Evolutionary conservation across 2,329 filamentous ascomycete species (phyloP).

Genomic region (Ceratocystis lukuohia): DNA sequence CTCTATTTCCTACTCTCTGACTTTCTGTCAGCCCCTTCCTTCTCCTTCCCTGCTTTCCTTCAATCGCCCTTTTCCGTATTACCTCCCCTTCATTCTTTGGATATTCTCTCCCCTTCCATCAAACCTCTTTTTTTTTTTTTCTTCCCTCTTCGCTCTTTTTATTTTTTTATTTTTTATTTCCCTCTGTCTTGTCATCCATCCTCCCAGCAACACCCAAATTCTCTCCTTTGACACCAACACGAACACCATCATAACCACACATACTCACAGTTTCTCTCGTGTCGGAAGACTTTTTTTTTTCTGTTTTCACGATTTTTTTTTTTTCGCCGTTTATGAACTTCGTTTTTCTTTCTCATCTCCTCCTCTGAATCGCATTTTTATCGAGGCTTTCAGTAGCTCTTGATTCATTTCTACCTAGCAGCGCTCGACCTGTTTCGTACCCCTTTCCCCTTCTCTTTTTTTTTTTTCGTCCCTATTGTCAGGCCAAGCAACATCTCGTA

Average conservation of each 20-base stretch:
- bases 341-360: conserved; percentile 6
- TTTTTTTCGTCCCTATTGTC: background rate
- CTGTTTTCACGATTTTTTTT: background rate
- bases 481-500: conserved; percentile 9
- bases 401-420: conserved; percentile 12
- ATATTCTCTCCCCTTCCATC: conserved; percentile 18
- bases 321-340: conserved; percentile 8
- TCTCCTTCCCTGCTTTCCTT: conserved; percentile 1
- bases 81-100: conserved; percentile 13
- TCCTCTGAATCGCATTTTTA: background rate
- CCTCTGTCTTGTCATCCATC: conserved; percentile 7
- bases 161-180: background rate
- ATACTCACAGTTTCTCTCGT: background rate
- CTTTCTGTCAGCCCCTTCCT: conserved; percentile 1
- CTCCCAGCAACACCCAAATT: conserved; percentile 6
- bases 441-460: conserved; percentile 1
- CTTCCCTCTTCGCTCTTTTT: conserved; percentile 9
- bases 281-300: background rate
- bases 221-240: background rate
- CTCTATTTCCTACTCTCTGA: background rate
- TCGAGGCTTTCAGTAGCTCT: conserved; percentile 19
- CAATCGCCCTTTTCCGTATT: conserved; percentile 12
- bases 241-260: background rate
- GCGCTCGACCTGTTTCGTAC: conserved; percentile 10
- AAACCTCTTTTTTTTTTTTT: conserved; percentile 19